Percentiles rank a stretch among this genome's conserved stretches.
Conservation (phyloP, 1,139 yeast species). For the Protomyces inouyei region DNA sequence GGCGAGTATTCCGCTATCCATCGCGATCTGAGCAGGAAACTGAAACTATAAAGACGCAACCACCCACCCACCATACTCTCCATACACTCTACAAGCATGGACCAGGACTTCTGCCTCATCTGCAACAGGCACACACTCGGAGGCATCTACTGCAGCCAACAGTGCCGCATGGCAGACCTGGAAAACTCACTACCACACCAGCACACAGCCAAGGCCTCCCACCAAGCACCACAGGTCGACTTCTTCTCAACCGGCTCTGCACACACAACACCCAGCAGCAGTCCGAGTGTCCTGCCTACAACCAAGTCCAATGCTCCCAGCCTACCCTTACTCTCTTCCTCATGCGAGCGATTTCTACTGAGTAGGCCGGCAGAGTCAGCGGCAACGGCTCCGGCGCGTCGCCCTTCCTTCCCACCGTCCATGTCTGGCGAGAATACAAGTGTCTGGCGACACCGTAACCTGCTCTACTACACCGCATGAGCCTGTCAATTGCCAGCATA, state of each 20-base stretch:
- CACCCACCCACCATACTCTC: not conserved
- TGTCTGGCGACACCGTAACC: conserved; percentile 19
- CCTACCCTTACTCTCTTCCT: conserved; percentile 14
- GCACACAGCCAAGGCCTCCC: not conserved
- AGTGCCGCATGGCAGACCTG: conserved; percentile 16
- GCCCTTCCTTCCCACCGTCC: not conserved
- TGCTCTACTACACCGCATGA: conserved; percentile 14
- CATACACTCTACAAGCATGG: not conserved
- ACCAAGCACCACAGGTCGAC: not conserved
- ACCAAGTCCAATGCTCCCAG: conserved; percentile 11
- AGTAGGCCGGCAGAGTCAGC: not conserved
- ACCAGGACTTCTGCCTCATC: conserved; percentile 28
- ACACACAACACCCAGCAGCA: conserved; percentile 7
- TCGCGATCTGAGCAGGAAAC: not conserved
- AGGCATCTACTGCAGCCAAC: conserved; percentile 25
- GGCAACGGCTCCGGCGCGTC: not conserved
- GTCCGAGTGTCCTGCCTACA: conserved; percentile 14
- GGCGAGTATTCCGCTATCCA: no score
- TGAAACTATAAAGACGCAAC: not conserved
- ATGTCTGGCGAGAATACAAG: conserved; percentile 12
- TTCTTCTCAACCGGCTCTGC: not conserved
- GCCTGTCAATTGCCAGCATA: not conserved
- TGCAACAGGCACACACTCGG: conserved; percentile 25
- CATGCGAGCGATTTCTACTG: conserved; percentile 3
- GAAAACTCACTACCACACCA: not conserved